A percentile compares a stretch with the other conserved stretches of the same genome.
phyloP scores from a whole-genome alignment of 2,329 filamentous ascomycete species.

The Bipolaris oryzae region DNA sequence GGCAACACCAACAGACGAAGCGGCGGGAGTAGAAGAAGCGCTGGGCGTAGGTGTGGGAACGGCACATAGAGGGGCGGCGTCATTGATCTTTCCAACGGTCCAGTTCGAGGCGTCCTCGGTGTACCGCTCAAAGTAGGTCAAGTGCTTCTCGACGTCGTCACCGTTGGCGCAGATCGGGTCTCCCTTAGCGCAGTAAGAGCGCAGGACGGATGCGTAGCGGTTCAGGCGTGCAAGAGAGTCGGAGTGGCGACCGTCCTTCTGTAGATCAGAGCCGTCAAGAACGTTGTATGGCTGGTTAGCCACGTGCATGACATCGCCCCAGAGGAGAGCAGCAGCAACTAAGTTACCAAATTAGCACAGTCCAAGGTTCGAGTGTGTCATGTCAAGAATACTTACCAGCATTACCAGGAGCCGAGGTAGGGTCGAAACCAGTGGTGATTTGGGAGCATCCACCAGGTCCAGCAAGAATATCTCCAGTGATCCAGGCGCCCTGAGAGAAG shows the following conservation, averaged over 20 bases:
- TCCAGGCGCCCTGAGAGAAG: slow-evolving; percentile 65
- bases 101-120: slow-evolving; percentile 30
- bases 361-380: slow-evolving; percentile 20
- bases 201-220: slow-evolving; percentile 55
- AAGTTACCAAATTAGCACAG: slow-evolving; percentile 26
- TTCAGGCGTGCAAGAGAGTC: slow-evolving; percentile 26
- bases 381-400: slow-evolving; percentile 30
- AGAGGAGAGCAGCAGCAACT: slow-evolving; percentile 35
- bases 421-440: slow-evolving; percentile 25
- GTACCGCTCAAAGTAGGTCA: slow-evolving; percentile 58
- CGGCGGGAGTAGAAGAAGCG: slow-evolving; percentile 25
- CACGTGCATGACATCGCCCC: slow-evolving; percentile 30
- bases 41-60: slow-evolving; percentile 26
- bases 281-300: slow-evolving; percentile 34
- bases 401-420: slow-evolving; percentile 28
- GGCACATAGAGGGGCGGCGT: slow-evolving; percentile 27
- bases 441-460: slow-evolving; percentile 46
- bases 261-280: slow-evolving; percentile 24
- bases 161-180: slow-evolving; percentile 70
- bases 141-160: slow-evolving; percentile 61
- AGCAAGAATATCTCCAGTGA: slow-evolving; percentile 64
- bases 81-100: slow-evolving; percentile 32
- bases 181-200: slow-evolving; percentile 66
- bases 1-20: slow-evolving; percentile 22
- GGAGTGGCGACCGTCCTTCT: slow-evolving; percentile 21